These are phyloP conservation scores for Diaporthe citrichinensis DNA, from an alignment of 2,329 filamentous ascomycete genomes.

Conservation along the genomic window DNA sequence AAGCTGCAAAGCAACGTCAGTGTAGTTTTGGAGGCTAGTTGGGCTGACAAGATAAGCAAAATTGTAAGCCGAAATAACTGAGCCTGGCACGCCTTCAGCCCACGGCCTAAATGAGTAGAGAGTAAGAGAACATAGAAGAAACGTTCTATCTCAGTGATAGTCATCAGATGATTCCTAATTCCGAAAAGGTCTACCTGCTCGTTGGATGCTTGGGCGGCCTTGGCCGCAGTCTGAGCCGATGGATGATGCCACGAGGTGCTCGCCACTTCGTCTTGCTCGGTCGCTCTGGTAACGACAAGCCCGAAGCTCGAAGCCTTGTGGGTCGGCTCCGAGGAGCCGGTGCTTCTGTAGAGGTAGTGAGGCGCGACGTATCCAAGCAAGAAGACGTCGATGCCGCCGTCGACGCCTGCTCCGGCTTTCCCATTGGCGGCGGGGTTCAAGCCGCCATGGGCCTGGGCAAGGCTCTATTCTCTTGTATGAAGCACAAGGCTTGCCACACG, in stretches of 20 bases:
- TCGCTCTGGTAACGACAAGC: not conserved
- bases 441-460: not conserved
- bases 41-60: too few species aligned
- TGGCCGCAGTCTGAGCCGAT: conserved; percentile 50
- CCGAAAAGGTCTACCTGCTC: conserved; percentile 50
- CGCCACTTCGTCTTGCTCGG: conserved; percentile 44
- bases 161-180: too few species aligned
- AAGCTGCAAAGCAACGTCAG: too few species aligned
- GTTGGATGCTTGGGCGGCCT: conserved; percentile 55
- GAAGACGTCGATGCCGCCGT: not conserved
- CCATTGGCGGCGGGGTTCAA: not conserved
- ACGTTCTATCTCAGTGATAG: too few species aligned
- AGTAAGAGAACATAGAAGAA: too few species aligned
- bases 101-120: too few species aligned
- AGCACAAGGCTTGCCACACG: too few species aligned
- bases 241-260: conserved; percentile 53
- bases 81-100: too few species aligned
- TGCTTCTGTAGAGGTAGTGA: not conserved
- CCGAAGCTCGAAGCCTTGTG: not conserved
- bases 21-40: too few species aligned
- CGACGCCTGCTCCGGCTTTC: not conserved
- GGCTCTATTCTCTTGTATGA: not conserved
- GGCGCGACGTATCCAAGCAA: not conserved
- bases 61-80: too few species aligned
- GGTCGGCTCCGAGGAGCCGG: not conserved